A percentile compares a stretch with the other conserved stretches of the same genome.
Conservation (phyloP, 768 basidiomycete genomes). For the Phaffia australis region DNA sequence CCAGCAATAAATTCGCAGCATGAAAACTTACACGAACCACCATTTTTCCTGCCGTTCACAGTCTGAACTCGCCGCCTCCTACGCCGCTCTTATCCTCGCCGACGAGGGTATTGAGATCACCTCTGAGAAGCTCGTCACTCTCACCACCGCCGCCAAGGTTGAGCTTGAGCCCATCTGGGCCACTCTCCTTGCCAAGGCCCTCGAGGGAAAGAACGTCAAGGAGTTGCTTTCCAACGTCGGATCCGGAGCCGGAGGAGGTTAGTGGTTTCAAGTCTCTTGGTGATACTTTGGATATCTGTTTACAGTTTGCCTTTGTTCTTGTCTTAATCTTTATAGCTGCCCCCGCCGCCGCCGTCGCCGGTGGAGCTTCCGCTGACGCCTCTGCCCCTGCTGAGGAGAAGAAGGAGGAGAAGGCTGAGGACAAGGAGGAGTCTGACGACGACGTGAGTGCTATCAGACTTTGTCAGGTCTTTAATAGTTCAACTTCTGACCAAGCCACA, state of each 20-base stretch:
- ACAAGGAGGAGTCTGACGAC: slow-evolving; percentile 67
- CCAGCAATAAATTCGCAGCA: not conserved
- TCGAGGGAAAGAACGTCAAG: slow-evolving; percentile 96
- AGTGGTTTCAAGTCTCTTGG: not conserved
- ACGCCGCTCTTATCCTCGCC: slow-evolving; percentile 96
- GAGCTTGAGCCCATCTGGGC: slow-evolving; percentile 98
- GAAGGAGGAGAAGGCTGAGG: slow-evolving; percentile 59
- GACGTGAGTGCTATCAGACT: slow-evolving; percentile 49
- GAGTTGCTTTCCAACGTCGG: slow-evolving; percentile 92
- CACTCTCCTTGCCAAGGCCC: slow-evolving; percentile 86
- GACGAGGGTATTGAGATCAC: slow-evolving; percentile 97
- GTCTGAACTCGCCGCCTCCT: slow-evolving; percentile 78
- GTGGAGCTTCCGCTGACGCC: slow-evolving; percentile 51
- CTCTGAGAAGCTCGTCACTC: slow-evolving; percentile 83
- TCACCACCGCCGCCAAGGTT: slow-evolving; percentile 69
- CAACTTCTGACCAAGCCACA: not conserved
- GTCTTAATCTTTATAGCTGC: slow-evolving; percentile 59
- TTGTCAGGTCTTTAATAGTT: not conserved
- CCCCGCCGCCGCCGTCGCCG: slow-evolving; percentile 48
- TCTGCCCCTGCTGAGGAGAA: slow-evolving; percentile 56
- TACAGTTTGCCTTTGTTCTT: not conserved
- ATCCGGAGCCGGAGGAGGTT: slow-evolving; percentile 76
- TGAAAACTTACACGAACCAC: not conserved
- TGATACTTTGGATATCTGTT: not conserved
- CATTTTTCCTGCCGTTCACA: not conserved